Evolutionary conservation across 768 basidiomycete species (phyloP).

Genomic region (Mycena albidolilacea): DNA sequence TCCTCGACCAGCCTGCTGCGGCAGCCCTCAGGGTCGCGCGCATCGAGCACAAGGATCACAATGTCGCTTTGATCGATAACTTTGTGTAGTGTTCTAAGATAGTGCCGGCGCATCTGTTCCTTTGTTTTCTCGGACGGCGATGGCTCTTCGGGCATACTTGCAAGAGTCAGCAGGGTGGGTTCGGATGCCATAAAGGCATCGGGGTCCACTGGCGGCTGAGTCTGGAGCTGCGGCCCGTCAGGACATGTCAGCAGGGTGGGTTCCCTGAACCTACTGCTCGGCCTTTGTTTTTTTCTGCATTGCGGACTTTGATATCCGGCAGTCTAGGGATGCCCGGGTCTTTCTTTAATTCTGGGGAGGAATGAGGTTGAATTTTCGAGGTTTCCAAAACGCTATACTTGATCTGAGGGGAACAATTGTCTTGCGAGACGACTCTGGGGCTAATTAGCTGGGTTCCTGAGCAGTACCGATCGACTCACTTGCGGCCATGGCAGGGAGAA

Average conservation of each 20-base stretch:
- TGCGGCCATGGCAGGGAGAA: constrained; percentile 26
- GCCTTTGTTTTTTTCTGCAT: constrained; percentile 64
- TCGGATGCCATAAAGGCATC: constrained; percentile 84
- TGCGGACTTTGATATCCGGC: constrained; percentile 76
- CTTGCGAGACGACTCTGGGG: constrained; percentile 35
- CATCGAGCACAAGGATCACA: constrained; percentile 91
- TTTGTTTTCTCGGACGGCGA: constrained; percentile 63
- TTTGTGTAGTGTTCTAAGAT: constrained; percentile 86
- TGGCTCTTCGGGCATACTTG: constrained; percentile 60
- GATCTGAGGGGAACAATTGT: constrained; percentile 35
- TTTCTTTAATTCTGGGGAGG: constrained; percentile 79
- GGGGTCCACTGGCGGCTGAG: constrained; percentile 55
- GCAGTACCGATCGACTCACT: constrained; percentile 10
- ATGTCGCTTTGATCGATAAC: constrained; percentile 96
- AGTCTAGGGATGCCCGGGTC: constrained; percentile 92
- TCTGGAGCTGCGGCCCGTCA: constrained; percentile 39
- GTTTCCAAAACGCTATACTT: constrained; percentile 28
- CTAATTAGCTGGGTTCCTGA: neutral
- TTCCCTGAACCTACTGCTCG: constrained; percentile 53
- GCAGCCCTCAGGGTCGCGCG: constrained; percentile 95
- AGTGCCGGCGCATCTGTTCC: constrained; percentile 80
- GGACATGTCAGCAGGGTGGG: constrained; percentile 2
- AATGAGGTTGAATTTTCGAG: constrained; percentile 5
- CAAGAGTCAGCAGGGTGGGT: constrained; percentile 76
- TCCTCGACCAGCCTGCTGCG: constrained; percentile 94